phyloP scores from a whole-genome alignment of 441 rosid species.

The Metrosideros polymorpha region DNA sequence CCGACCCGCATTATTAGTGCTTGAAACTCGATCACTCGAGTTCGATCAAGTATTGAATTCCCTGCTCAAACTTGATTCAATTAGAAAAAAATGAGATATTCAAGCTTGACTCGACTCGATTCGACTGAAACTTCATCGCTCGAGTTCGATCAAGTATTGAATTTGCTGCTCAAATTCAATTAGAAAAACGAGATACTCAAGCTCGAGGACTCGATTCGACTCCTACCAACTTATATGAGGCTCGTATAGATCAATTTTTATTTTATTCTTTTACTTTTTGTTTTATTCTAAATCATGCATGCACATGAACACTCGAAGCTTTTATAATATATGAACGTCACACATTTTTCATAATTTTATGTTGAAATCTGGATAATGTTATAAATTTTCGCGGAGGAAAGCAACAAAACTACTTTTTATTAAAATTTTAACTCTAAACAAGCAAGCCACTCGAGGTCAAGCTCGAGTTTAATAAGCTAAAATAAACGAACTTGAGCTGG shows the following conservation, averaged over 20 bases:
- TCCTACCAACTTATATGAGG: not conserved
- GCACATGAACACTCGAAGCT: not conserved
- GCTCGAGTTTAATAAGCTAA: not conserved
- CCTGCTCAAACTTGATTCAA: not conserved
- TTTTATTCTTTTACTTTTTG: not conserved
- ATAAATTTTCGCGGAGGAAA: not conserved
- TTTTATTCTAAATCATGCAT: not conserved
- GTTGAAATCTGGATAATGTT: not conserved
- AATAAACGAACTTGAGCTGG: no score
- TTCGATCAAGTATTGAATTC: not conserved
- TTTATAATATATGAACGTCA: no score
- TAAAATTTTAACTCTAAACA: not conserved
- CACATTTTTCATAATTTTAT: not conserved
- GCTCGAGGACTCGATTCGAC: not conserved
- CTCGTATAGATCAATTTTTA: not conserved
- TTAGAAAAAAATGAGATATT: not conserved
- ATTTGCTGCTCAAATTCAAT: not conserved
- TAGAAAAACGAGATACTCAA: not conserved
- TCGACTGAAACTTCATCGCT: not conserved
- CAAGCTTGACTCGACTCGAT: not conserved
- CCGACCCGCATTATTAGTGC: not conserved
- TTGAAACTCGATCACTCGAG: not conserved
- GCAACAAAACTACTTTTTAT: accelerated
- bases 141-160: accelerated
- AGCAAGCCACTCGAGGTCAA: not conserved